Conservation (phyloP, 176 grass and related monocot species). For the sorghum (Sorghum bicolor) region DNA sequence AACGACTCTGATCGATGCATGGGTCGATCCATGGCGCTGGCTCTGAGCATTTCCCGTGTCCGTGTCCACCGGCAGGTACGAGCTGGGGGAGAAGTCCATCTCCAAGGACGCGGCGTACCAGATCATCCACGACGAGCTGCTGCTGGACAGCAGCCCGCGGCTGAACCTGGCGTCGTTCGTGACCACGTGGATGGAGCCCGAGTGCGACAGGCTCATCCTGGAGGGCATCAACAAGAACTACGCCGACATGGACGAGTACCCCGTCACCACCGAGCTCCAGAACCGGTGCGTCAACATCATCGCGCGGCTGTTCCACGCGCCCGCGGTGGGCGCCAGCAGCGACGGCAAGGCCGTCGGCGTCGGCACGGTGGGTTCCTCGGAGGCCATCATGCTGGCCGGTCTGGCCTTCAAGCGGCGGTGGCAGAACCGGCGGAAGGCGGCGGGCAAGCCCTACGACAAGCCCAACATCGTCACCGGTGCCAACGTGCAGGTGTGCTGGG, state of each 20-base stretch:
- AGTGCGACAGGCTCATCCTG: slow-evolving; percentile 80
- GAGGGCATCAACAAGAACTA: slow-evolving; percentile 91
- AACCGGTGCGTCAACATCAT: slow-evolving; percentile 99
- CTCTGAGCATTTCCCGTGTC: not conserved
- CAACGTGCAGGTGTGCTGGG: slow-evolving; percentile 92
- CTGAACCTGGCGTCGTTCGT: slow-evolving; percentile 95
- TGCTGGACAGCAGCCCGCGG: slow-evolving; percentile 82
- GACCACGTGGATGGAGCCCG: slow-evolving; percentile 96
- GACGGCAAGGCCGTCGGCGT: slow-evolving; percentile 65
- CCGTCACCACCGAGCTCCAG: slow-evolving; percentile 93
- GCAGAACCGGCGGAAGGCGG: slow-evolving; percentile 66
- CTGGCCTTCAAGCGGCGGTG: slow-evolving; percentile 85
- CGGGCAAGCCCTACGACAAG: slow-evolving; percentile 62
- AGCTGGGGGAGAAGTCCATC: slow-evolving; percentile 48
- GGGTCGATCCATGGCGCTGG: not conserved
- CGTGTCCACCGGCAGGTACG: too few species aligned
- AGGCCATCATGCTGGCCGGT: slow-evolving; percentile 97
- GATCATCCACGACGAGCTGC: slow-evolving; percentile 93
- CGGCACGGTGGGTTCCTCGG: slow-evolving; percentile 85
- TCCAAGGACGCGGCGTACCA: slow-evolving; percentile 93
- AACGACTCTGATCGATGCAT: not conserved
- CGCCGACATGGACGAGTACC: slow-evolving; percentile 93
- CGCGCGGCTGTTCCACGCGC: slow-evolving; percentile 76
- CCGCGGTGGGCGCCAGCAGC: slow-evolving; percentile 33
- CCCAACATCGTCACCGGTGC: slow-evolving; percentile 93